phyloP scores from a whole-genome alignment of 2,329 filamentous ascomycete species.

The Teratosphaeria pseudoeucalypti region DNA sequence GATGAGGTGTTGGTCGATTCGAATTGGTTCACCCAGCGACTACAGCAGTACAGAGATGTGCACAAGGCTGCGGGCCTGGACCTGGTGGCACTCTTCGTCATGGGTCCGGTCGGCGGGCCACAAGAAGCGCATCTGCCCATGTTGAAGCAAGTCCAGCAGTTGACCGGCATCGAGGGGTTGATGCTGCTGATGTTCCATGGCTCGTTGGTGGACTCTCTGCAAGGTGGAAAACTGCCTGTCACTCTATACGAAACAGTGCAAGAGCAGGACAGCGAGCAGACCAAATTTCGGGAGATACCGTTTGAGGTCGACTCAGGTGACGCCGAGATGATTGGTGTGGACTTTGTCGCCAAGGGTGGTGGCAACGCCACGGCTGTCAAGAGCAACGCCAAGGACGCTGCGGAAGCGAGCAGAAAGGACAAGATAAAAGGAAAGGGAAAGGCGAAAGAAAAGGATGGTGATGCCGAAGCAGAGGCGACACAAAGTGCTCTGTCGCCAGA shows the following conservation, averaged over 20 bases:
- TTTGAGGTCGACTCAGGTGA: constrained; percentile 90
- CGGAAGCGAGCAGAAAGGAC: constrained; percentile 12
- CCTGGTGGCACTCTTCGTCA: constrained; percentile 59
- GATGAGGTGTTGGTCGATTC: constrained; percentile 49
- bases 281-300: constrained; percentile 72
- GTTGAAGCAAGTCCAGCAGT: constrained; percentile 55
- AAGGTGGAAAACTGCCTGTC: constrained; percentile 73
- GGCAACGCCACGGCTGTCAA: constrained; percentile 62
- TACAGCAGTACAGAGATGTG: constrained; percentile 84
- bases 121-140: constrained; percentile 56
- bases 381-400: constrained; percentile 8
- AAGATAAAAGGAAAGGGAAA: constrained; percentile 30
- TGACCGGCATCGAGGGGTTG: constrained; percentile 61
- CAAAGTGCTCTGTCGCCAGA: constrained; percentile 43
- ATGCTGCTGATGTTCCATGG: constrained; percentile 82
- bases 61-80: constrained; percentile 71
- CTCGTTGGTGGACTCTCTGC: constrained; percentile 41
- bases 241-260: constrained; percentile 74
- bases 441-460: constrained; percentile 32
- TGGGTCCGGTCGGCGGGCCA: constrained; percentile 64
- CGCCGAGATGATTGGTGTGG: constrained; percentile 95
- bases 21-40: constrained; percentile 62
- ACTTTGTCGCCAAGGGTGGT: constrained; percentile 78
- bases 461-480: constrained; percentile 16
- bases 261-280: constrained; percentile 53